Conservation (phyloP, 2,329 filamentous ascomycete species). For the Lecanosticta acicola region DNA sequence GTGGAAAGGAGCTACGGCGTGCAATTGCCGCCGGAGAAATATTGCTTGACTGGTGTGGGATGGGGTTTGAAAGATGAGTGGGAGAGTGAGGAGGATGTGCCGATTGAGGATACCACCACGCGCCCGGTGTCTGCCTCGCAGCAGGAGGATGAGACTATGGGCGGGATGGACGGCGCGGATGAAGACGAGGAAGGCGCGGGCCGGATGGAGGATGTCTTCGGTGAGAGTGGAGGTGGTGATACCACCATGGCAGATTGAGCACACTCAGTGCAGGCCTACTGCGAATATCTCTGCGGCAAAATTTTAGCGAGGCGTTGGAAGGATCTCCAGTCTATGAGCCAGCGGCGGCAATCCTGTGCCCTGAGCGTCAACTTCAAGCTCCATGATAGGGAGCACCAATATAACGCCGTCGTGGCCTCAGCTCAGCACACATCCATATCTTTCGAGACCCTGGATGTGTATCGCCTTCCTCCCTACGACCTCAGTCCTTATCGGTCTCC, state of each 20-base stretch:
- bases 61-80: constrained; percentile 55
- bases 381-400: neutral
- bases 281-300: neutral
- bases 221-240: constrained; percentile 28
- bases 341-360: neutral
- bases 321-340: neutral
- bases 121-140: constrained; percentile 18
- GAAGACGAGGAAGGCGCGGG: constrained; percentile 34
- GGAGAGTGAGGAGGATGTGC: constrained; percentile 48
- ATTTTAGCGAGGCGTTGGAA: constrained; percentile 1
- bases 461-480: no score
- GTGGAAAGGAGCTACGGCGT: constrained; percentile 55
- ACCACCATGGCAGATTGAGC: constrained; percentile 31
- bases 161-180: constrained; percentile 39
- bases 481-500: no score
- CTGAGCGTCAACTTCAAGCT: neutral
- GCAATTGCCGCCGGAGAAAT: constrained; percentile 57
- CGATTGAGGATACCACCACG: constrained; percentile 46
- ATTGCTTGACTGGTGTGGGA: constrained; percentile 52
- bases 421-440: no score
- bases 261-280: neutral
- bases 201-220: constrained; percentile 43
- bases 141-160: constrained; percentile 32
- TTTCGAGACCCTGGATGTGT: no score
- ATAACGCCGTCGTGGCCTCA: no score